Base-by-base conservation (phyloP, 345 rosid species). In the Eucalyptus regnans region DNA sequence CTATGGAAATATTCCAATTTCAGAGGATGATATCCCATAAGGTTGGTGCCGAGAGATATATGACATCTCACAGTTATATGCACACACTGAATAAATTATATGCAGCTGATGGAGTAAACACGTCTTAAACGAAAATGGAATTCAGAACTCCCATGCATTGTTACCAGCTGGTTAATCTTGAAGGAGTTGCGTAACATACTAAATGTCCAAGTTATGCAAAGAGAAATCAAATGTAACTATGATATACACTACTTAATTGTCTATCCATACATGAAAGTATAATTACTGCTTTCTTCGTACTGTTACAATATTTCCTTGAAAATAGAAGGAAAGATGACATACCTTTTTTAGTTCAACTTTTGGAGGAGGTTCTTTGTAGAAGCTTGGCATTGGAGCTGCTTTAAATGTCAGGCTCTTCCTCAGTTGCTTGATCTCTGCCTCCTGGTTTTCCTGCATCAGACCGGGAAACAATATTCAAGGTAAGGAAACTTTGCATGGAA, bases 341-440 rank as follows among this genome's bases (percentile, higher is more conserved):
- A 96, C 99, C 99, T 98, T 98, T 95, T 98, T 98, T 46, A 97
- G 92, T 92, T 98, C 99, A 90, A 90, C 92, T 95, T 95, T 98
- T 29, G 95, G 95, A 44, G 99, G 98, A 89, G 99, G 99, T 92
- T 98, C 99, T 90, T 98, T 97, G 92, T 98, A 98, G 93, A 98
- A 98, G 90, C 89, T 94, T 8, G 99, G 99, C 99, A 98, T 96
- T 4, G 99, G 99, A 88, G 96, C 91, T 80, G 99, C 99, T 90
- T 97, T 98, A 92, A 98, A 98, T 33, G 95, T 93, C 96, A 98
- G 92, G 91, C 96, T 98, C 93, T 96, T 98, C 92, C 99, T 96
- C 88, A 98, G 90, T 91, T 94, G 91, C 94, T 93, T 98, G 92
- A 98, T 94, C 92, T 98, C 99, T 86, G 98, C 97, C 90, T 96